Evolutionary conservation across 1,284 basidiomycete species (phyloP).

Genomic region (Tilletia indica): DNA sequence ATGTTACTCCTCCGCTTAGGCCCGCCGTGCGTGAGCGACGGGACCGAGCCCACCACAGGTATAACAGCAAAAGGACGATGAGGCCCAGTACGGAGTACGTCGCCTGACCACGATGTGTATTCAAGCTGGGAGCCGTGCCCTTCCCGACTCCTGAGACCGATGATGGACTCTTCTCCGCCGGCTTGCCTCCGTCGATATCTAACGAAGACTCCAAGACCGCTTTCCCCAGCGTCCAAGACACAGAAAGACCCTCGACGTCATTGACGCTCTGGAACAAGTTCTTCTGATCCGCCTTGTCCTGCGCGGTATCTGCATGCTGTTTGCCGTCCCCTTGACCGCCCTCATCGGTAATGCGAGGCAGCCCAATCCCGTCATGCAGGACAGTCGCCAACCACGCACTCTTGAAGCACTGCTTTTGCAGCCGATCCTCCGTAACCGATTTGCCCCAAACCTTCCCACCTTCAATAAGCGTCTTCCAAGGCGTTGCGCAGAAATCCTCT

Average conservation of each 20-base stretch:
- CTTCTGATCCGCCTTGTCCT: constrained; percentile 45
- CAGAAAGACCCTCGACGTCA: constrained; percentile 83
- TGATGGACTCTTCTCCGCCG: background rate
- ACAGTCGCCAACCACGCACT: constrained; percentile 97
- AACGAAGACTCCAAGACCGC: constrained; percentile 93
- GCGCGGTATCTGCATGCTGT: constrained; percentile 43
- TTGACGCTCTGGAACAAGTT: constrained; percentile 84
- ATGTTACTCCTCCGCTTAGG: constrained; percentile 15
- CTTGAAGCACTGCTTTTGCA: constrained; percentile 99
- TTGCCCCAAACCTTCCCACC: constrained; percentile 63
- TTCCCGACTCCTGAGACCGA: background rate
- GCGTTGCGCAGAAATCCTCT: constrained; percentile 74
- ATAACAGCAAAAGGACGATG: constrained; percentile 30
- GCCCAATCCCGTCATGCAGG: constrained; percentile 89
- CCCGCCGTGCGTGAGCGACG: constrained; percentile 34
- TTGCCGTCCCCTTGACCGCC: constrained; percentile 43
- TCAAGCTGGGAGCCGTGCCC: constrained; percentile 8
- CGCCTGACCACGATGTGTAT: background rate
- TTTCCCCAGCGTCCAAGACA: constrained; percentile 96
- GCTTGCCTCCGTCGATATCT: constrained; percentile 34
- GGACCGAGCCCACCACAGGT: constrained; percentile 36
- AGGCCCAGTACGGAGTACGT: constrained; percentile 27
- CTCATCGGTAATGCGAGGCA: constrained; percentile 82
- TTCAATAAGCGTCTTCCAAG: constrained; percentile 76
- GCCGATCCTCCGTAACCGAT: constrained; percentile 72